Base-by-base conservation (phyloP, 2,329 filamentous ascomycete species). In the Diaporthe citrichinensis region DNA sequence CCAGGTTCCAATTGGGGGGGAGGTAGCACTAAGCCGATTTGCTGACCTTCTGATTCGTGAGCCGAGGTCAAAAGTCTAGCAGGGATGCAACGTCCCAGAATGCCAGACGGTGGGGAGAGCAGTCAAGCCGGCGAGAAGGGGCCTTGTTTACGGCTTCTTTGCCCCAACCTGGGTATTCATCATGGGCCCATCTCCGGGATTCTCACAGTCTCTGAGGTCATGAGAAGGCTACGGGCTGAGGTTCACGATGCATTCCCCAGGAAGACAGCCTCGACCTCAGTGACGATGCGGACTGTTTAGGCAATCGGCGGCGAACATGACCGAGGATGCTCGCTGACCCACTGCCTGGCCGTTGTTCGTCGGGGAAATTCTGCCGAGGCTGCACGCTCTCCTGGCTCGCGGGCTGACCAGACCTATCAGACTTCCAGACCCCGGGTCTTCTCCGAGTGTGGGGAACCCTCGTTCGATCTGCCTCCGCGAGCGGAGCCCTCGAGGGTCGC, bases 21-120 rank as follows among this genome's bases (percentile, higher is more conserved):
- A 20, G 68, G 44, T 39, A 73, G 46, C 71, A 73, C 59, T 73
- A 73, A 73, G 69, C 75, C 53, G 76, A 78, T 76, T 74, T 75
- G 76, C 71, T 77, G 77, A 75, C 71, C 78, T 71, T 72, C 72
- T 77, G 77, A 79, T 74, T 78, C 75, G 77, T 78, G 77, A 78
- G 78, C 78, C 78, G 78, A 79, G 78, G 78, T 78, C 77, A 74
- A 78, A 77, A 76, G 71, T 73, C 72, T 72, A 73, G 74, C 76
- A 75, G 62, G 74, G 76, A 72, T 78, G 76, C 71, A 61, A 23
- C 69, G 74, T 61, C 34, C 77, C 71, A 74, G 78, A 41, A 31
- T 55, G 25, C 34, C 34, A 44, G 34, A 53, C 31, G 7, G 46
- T 55, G 65, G 65, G 8, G n/a, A 28, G 34, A 55, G 31, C 20